phyloP scores from a whole-genome alignment of 495 filamentous ascomycete species.

The Mytilinidion resinicola region DNA sequence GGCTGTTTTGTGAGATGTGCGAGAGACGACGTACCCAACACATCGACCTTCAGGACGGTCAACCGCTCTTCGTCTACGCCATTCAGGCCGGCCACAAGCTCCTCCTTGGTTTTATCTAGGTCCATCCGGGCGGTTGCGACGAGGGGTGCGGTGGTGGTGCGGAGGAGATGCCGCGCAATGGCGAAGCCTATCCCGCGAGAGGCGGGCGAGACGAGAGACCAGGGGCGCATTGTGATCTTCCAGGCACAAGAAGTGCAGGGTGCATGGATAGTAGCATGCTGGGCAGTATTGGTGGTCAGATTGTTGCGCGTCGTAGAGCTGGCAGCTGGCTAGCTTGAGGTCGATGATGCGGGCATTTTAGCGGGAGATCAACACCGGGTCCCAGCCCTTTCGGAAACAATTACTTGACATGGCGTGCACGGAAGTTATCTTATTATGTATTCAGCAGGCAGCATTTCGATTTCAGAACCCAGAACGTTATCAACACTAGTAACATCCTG shows the following conservation, averaged over 20 bases:
- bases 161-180: conserved; percentile 60
- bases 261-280: neutral
- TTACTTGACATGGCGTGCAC: too few species aligned
- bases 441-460: too few species aligned
- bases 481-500: too few species aligned
- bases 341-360: neutral
- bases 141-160: conserved; percentile 58
- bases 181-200: conserved; percentile 71
- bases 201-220: conserved; percentile 55
- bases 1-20: neutral
- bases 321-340: neutral
- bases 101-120: conserved; percentile 43
- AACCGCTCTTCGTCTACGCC: conserved; percentile 43
- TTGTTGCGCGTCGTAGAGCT: neutral
- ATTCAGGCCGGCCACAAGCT: conserved; percentile 48
- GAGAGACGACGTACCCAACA: conserved; percentile 46
- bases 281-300: neutral
- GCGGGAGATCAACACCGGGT: neutral
- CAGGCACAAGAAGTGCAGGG: neutral
- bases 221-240: conserved; percentile 26
- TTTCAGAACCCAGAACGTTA: too few species aligned
- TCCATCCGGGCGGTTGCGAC: conserved; percentile 65
- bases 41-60: conserved; percentile 52
- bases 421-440: too few species aligned
- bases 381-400: too few species aligned